Evolutionary conservation across 148 eudicot genomes (phyloP).

Genomic region (Amaranthus cruentus): DNA sequence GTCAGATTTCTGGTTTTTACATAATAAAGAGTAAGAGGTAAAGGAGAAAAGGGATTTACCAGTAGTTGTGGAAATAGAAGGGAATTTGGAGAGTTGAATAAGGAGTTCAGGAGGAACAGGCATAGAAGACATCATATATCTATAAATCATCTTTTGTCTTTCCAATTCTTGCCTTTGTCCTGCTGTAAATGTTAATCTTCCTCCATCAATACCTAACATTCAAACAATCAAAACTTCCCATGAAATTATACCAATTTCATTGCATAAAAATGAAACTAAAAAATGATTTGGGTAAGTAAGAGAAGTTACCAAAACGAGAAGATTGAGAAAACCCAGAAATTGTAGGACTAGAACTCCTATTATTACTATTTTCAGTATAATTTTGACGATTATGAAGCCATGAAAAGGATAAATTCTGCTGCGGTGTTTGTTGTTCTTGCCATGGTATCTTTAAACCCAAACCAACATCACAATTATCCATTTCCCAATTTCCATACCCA

Average conservation of each 20-base stretch:
- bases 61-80: neutral
- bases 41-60: no score
- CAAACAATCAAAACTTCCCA: neutral
- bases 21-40: no score
- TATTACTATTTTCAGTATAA: neutral
- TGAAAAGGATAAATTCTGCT: neutral
- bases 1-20: no score
- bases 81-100: constrained; percentile 28
- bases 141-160: constrained; percentile 65
- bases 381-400: constrained; percentile 9
- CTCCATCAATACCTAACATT: constrained; percentile 18
- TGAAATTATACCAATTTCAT: neutral
- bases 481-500: constrained; percentile 20
- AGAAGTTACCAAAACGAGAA: constrained; percentile 1
- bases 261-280: no score
- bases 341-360: neutral
- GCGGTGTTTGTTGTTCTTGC: constrained; percentile 12
- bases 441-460: constrained; percentile 46
- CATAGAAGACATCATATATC: constrained; percentile 64
- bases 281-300: no score
- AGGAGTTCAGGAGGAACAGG: constrained; percentile 76
- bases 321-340: neutral
- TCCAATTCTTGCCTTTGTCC: constrained; percentile 69
- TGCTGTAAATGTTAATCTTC: constrained; percentile 45
- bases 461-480: constrained; percentile 42